phyloP scores from a whole-genome alignment of 176 grass and related monocot species.

The Carex kokanica region DNA sequence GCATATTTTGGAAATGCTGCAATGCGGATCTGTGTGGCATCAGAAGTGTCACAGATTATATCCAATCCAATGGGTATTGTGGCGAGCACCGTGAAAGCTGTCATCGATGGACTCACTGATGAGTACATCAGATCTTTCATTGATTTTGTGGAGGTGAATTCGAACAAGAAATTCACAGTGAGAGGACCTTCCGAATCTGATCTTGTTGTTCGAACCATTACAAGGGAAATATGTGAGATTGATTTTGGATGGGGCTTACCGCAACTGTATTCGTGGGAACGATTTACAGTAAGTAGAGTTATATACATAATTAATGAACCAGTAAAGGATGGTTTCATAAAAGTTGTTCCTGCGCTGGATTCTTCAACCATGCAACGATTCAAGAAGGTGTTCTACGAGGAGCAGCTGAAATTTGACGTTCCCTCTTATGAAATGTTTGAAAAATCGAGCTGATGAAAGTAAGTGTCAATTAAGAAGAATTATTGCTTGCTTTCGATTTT shows the following conservation, averaged over 20 bases:
- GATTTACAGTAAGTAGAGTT: background rate
- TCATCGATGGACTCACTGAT: background rate
- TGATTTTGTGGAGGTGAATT: background rate
- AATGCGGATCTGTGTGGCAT: background rate
- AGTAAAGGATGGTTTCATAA: background rate
- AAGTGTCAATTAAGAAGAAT: background rate
- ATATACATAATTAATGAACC: background rate
- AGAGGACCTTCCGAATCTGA: too few species aligned
- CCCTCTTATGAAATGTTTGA: too few species aligned
- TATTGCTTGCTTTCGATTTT: too few species aligned
- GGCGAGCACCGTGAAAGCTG: background rate
- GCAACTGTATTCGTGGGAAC: background rate
- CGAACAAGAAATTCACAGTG: background rate
- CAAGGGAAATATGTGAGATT: background rate
- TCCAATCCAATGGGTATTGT: background rate
- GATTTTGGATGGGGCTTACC: constrained; percentile 13
- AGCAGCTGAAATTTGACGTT: too few species aligned
- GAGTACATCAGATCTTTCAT: constrained; percentile 18
- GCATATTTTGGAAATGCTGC: constrained; percentile 20
- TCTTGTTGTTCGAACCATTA: too few species aligned
- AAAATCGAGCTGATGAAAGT: background rate
- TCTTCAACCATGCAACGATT: constrained; percentile 8
- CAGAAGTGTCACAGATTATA: background rate
- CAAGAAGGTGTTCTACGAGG: background rate
- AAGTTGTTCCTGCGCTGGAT: background rate